Evolutionary conservation across 805 yeast species (phyloP), one percentile per base, ranked within the genome.

Genomic region (Zygoascus biomembranicola): DNA sequence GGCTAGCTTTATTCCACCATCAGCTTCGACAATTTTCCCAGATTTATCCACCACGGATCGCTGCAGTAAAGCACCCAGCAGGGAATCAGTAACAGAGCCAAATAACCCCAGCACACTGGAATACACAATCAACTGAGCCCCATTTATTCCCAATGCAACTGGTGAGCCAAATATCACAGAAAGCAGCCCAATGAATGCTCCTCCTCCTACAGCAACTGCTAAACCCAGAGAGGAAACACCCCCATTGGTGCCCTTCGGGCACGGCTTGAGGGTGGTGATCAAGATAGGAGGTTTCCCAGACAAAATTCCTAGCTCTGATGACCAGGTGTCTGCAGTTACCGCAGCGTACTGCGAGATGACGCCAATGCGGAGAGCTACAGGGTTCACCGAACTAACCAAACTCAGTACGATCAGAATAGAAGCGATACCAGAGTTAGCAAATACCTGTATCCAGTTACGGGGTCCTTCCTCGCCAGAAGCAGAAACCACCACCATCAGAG

Each of bases 171-270:
- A 61, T 9, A 63, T 47, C 1, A 63, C 54, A 3, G 73, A 53
- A 16, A 72, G 52, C 0, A 62, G 41, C 23, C 72, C 69, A 23
- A 75, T 66, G 8, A 68, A 52, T 5, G 65, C 59, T 1, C 76
- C 68, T 0, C 77, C 79, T 16, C 57, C 57, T 0, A 63, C 43
- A 1, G 74, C 78, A 14, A 72, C 70, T 1, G 58, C 32, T 10
- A 74, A 53, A 0, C 78, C 79, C 16, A 62, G 54, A 5, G 48
- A 58, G 0, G 77, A 64, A 1, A 75, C 69, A 16, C 77, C 79
- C 5, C 79, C 79, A 60, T 75, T 75, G 10, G 78, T 75, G 10
- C 79, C 79, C 19, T 69, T 71, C 2, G 78, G 77, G 48, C 76
- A 75, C 11, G 64, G 63, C 42, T 64, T 56, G 37, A 74, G 62